Evolutionary conservation across 2,329 filamentous ascomycete species (phyloP).

Genomic region (Exserohilum turcica): DNA sequence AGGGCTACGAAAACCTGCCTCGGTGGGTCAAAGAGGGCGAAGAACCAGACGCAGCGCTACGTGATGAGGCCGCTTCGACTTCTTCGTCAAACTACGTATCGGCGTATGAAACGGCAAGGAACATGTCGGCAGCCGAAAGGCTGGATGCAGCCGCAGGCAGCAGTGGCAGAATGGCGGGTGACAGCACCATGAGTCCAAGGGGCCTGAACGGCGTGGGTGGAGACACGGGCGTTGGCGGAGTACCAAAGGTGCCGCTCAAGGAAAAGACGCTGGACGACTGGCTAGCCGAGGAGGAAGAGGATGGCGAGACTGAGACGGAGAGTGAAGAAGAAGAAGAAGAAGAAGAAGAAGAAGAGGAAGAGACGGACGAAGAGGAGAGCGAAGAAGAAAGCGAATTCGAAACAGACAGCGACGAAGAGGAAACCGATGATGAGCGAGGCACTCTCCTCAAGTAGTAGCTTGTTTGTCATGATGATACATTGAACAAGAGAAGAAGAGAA

Average conservation of each 20-base stretch:
- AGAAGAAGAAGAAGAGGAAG: constrained; percentile 49
- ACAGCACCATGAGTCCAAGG: constrained; percentile 45
- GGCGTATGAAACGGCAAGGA: constrained; percentile 42
- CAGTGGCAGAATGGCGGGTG: constrained; percentile 41
- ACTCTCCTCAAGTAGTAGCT: constrained; percentile 41
- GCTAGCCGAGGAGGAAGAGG: constrained; percentile 68
- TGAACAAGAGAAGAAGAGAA: neutral
- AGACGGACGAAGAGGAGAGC: constrained; percentile 59
- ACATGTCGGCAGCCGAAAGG: constrained; percentile 65
- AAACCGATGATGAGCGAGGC: constrained; percentile 20
- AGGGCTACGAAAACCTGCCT: constrained; percentile 81
- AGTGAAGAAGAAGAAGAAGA: constrained; percentile 55
- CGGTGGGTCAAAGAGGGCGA: constrained; percentile 81
- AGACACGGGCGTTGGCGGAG: constrained; percentile 15
- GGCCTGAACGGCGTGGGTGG: constrained; percentile 57
- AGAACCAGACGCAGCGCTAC: constrained; percentile 76
- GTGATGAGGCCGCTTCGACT: constrained; percentile 58
- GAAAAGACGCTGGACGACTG: constrained; percentile 91
- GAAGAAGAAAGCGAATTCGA: constrained; percentile 39
- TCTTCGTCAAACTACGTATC: constrained; percentile 38
- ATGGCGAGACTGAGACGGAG: too few species aligned
- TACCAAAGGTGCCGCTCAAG: constrained; percentile 46
- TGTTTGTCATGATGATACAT: neutral
- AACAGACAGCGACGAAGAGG: constrained; percentile 5
- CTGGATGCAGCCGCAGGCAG: constrained; percentile 63